Evolutionary conservation across 441 rosid species (phyloP), one percentile per base, ranked within the genome.

Genomic region (Adansonia madagascariensis): DNA sequence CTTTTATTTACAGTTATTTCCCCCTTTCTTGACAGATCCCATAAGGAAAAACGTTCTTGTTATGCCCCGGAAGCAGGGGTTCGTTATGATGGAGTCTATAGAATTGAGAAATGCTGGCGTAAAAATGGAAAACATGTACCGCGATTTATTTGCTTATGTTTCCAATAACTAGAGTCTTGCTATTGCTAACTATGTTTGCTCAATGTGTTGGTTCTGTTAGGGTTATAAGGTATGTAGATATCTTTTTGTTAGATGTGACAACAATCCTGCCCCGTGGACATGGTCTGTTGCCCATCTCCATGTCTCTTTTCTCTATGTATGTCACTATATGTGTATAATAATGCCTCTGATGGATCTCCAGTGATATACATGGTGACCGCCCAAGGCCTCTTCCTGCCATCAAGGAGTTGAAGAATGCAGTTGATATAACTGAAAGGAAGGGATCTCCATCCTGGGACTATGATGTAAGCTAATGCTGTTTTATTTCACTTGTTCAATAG

Each of bases 211-310:
- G 52, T 0, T 74, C 31, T 12, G 1, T 18, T 77, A 80, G 88
- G 85, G 82, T 56, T 78, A 69, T 27, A 77, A 72, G 71, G 77
- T 81, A 9, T 85, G 86, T 46, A 81, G 97, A 35, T 94, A 91
- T 82, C 79, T 93, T 2, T 94, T 94, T 76, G 97, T 93, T 0
- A 87, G 98, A 79, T 93, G 98, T 79, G 98, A 95, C 82, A 95
- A 93, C 57, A 91, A 90, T 43, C 90, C 98, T 63, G 98, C 98
- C 50, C 98, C 98, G 17, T 94, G 98, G 98, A 91, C 94, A 1
- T 91, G 96, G 98, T 95, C 79, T 78, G 81, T 11, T 73, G 17
- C 35, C 15, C 62, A 64, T 6, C 18, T 31, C 71, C 3, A 22
- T 22, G 50, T 24, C 43, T 74, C 64, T 22, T 27, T 77, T 31